Conservation (phyloP, 768 basidiomycete genomes). For the Tremella yokohamensis region DNA sequence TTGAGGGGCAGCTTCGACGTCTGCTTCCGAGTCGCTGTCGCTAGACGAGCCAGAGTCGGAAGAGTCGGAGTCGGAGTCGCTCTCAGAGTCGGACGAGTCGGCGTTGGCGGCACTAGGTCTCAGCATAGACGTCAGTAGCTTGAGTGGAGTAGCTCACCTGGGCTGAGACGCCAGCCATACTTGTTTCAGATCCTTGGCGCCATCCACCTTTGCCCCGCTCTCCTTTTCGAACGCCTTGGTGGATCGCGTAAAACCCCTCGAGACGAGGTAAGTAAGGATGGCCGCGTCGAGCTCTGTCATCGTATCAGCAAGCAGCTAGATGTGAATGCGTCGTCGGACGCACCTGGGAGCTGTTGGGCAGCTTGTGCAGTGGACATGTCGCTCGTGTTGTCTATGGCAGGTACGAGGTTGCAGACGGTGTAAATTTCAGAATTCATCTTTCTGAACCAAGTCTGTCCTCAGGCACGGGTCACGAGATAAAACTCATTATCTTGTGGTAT, state of each 20-base stretch:
- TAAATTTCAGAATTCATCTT: too few species aligned
- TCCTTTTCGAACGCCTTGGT: constrained; percentile 47
- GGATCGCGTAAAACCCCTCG: constrained; percentile 40
- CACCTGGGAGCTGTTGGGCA: too few species aligned
- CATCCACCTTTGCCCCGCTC: constrained; percentile 17
- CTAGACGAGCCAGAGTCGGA: background rate
- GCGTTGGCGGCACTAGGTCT: constrained; percentile 10
- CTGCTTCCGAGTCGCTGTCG: background rate
- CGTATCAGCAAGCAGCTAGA: background rate
- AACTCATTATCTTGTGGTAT: too few species aligned
- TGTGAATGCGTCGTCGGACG: too few species aligned
- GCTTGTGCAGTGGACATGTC: too few species aligned
- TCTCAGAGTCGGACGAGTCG: too few species aligned
- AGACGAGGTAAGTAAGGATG: constrained; percentile 42
- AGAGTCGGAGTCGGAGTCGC: constrained; percentile 5
- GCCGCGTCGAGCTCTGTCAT: constrained; percentile 44
- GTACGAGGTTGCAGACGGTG: too few species aligned
- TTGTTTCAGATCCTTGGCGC: constrained; percentile 21
- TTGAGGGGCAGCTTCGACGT: background rate
- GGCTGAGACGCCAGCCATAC: constrained; percentile 16
- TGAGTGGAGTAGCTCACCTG: background rate
- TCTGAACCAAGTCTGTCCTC: too few species aligned
- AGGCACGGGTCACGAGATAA: too few species aligned
- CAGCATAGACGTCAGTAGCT: constrained; percentile 17
- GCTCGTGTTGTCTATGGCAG: too few species aligned